Conservation (phyloP, 129 eudicot species). For the Saposhnikovia divaricata region DNA sequence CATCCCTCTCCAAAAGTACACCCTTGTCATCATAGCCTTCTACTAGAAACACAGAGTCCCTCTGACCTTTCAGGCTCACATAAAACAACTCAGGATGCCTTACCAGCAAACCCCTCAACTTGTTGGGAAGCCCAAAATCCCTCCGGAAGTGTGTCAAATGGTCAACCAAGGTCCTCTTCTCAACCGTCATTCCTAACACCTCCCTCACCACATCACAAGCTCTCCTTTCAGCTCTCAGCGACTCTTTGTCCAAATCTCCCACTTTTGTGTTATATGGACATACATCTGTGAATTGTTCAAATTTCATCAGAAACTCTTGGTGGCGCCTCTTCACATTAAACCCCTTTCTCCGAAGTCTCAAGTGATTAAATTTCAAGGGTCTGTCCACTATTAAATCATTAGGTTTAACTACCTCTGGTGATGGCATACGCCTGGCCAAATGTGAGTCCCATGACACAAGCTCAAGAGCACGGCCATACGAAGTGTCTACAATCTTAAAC, state of each 20-base stretch:
- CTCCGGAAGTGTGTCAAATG: constrained; percentile 86
- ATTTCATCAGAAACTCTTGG: constrained; percentile 56
- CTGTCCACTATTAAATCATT: constrained; percentile 72
- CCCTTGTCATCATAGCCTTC: constrained; percentile 79
- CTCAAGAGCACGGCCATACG: constrained; percentile 96
- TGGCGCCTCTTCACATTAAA: constrained; percentile 60
- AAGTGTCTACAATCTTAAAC: constrained; percentile 68
- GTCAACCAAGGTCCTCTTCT: constrained; percentile 80
- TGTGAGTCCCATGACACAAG: constrained; percentile 61
- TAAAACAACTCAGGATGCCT: constrained; percentile 95
- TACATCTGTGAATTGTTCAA: constrained; percentile 50
- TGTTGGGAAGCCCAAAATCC: constrained; percentile 89
- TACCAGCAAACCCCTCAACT: constrained; percentile 70
- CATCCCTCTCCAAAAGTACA: constrained; percentile 56
- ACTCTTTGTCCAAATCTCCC: constrained; percentile 51
- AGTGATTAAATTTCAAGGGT: constrained; percentile 76
- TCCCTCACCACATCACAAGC: constrained; percentile 69
- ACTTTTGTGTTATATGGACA: constrained; percentile 67
- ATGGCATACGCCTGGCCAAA: constrained; percentile 50
- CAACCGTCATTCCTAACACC: constrained; percentile 76
- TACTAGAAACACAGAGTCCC: constrained; percentile 85
- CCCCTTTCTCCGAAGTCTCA: constrained; percentile 80
- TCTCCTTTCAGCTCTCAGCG: constrained; percentile 71
- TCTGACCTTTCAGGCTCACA: constrained; percentile 72
- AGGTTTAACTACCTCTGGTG: constrained; percentile 27